Percentiles rank a stretch among this genome's conserved stretches.
Conservation (phyloP, 2,329 filamentous ascomycete genomes). For the Aspergillus brunneoviolaceus region DNA sequence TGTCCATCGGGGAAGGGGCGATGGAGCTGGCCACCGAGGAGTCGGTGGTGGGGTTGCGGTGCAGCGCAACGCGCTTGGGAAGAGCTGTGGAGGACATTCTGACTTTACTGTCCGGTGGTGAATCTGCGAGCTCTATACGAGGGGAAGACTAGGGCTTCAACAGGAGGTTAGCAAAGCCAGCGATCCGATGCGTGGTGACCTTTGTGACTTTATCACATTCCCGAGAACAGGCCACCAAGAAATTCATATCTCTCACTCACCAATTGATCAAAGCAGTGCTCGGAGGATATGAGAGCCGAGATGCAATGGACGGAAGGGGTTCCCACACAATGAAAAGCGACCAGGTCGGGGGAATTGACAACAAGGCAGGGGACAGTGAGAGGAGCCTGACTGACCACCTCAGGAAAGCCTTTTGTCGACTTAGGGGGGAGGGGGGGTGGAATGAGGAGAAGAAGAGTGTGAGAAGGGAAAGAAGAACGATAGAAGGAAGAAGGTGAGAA, state of each 20-base stretch:
- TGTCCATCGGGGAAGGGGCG: slow-evolving; percentile 57
- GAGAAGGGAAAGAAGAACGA: slow-evolving; percentile 14
- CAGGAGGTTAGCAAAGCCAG: not conserved
- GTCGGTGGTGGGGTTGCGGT: slow-evolving; percentile 54
- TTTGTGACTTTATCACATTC: not conserved
- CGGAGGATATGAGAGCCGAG: not conserved
- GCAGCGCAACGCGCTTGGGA: slow-evolving; percentile 48
- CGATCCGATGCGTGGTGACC: not conserved
- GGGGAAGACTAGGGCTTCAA: not conserved
- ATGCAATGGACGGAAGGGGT: slow-evolving; percentile 12
- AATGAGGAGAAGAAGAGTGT: slow-evolving; percentile 6
- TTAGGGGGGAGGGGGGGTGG: not conserved
- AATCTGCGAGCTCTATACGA: slow-evolving; percentile 1
- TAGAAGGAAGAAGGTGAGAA: slow-evolving; percentile 9
- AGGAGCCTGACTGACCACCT: slow-evolving; percentile 14
- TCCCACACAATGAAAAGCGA: slow-evolving; percentile 4
- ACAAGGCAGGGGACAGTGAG: slow-evolving; percentile 8
- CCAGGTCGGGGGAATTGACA: slow-evolving; percentile 7
- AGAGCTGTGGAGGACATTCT: slow-evolving; percentile 53
- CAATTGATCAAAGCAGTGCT: slow-evolving; percentile 2
- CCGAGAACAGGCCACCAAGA: too few species aligned
- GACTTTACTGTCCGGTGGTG: not conserved
- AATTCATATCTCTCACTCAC: slow-evolving; percentile 2
- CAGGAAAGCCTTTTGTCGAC: not conserved
- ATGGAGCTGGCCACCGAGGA: slow-evolving; percentile 57